Base-by-base conservation (phyloP, 352 stramenopile genomes). In the Aphanomyces euteiches region DNA sequence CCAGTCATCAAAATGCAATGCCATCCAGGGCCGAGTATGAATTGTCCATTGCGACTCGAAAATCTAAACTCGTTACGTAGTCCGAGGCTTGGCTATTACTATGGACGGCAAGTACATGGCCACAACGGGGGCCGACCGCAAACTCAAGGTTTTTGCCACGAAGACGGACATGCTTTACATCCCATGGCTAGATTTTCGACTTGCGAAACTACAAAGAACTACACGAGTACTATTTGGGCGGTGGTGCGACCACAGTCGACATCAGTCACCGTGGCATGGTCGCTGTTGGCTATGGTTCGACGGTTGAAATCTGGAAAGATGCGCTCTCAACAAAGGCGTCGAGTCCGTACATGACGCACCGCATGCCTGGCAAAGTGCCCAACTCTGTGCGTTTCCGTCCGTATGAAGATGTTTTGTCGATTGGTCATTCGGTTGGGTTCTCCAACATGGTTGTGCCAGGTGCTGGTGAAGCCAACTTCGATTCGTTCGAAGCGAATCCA, bases 401-500 rank as follows among this genome's bases (percentile, higher is more conserved):
- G 3, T 99, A 97, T 74, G 97, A 99, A 86, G 97, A 99, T 87
- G 95, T 98, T 56, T 87, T 98, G 50, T 89, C 87, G 47, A 84
- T 99, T 69, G 97, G 97, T 38, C 97, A 99, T 75, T 65, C 85
- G 0, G 84, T 82, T 5, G 96, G 92, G 38, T 74, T 93, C 47
- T 79, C 83, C 69, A 93, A 84, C 47, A 80, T 96, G 19, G 80
- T 99, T 66, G 96, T 99, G 72, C 98, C 98, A 65, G 98, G 98
- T 47, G 84, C 93, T 19, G 98, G 97, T 54, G 97, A 99, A 78
- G 89, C 97, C 10, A 99, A 99, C 85, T 97, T 99, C 43, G 98
- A 99, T 78, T 97, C 96, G 21, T 98, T 97, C 73, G 97, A 98
- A 73, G 96, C 96, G 43, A 99, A 99, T 78, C 97, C 97, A 71